These are phyloP conservation scores for Amniculicola lignicola DNA, from an alignment of 495 filamentous ascomycete species.

Conservation along the genomic window DNA sequence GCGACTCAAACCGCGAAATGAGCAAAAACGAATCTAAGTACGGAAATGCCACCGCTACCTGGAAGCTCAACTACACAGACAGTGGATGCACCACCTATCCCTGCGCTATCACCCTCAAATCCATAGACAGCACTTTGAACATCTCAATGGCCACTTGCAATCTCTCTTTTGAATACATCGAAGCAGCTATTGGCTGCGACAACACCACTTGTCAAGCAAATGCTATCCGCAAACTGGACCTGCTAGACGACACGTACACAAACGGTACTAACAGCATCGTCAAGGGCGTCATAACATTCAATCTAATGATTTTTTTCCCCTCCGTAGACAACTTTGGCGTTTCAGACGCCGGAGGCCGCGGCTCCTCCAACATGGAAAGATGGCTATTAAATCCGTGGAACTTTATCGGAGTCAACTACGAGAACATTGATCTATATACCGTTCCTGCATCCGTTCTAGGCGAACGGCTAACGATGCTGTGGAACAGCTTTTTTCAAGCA, in stretches of 20 bases:
- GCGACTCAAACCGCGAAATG: constrained; percentile 4
- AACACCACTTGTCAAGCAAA: not conserved
- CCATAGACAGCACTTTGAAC: constrained; percentile 7
- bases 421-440: constrained; percentile 16
- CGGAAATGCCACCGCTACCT: constrained; percentile 9
- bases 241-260: constrained; percentile 8
- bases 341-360: not conserved
- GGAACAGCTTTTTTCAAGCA: constrained; percentile 24
- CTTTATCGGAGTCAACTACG: constrained; percentile 21
- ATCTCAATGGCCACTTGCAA: constrained; percentile 5
- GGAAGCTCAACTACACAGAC: constrained; percentile 9
- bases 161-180: not conserved
- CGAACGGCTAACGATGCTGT: constrained; percentile 4
- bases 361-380: constrained; percentile 18
- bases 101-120: constrained; percentile 6
- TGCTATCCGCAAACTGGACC: constrained; percentile 8
- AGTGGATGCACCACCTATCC: constrained; percentile 1
- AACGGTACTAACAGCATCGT: constrained; percentile 7
- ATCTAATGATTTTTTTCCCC: not conserved
- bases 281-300: not conserved
- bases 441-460: constrained; percentile 3
- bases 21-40: not conserved
- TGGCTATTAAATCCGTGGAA: constrained; percentile 22
- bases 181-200: constrained; percentile 10
- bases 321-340: constrained; percentile 19